Evolutionary conservation across 164 flowering plant species (phyloP), one percentile per base, ranked within the genome.

Genomic region (Stephania yunnanensis): DNA sequence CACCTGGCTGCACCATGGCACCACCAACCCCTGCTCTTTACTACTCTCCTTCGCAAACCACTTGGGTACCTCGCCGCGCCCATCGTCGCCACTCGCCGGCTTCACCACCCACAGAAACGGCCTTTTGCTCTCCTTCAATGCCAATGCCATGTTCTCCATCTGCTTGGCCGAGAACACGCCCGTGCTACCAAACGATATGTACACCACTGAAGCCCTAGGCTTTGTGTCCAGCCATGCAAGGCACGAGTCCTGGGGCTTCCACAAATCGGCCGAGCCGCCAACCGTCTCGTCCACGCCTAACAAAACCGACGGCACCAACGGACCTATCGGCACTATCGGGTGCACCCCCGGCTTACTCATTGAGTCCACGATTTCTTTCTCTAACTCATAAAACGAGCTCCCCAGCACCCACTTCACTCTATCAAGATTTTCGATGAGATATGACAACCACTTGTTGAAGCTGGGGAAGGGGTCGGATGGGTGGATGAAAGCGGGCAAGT

Each of bases 371-470:
- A 75, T 58, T 0, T 88, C 91, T 10, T 10, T 76, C 74, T 95
- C 99, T 0, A 95, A 90, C 71, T 88, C 94, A 7, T 87, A 73
- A 72, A 90, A 89, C 3, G 94, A 86, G 31, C 91, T 95, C 83
- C 87, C 85, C 53, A 95, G 53, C 0, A 91, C 76, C 70, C 90
- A 92, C 19, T 86, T 86, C 2, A 87, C 81, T 61, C 86, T 89
- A 1, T 79, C 74, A 5, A 93, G 75, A 64, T 87, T 95, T 76
- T 78, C 78, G 79, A 76, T 89, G 77, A 1, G 79, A 83, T 22
- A 85, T 48, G 29, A 92, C 82, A 1, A 79, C 84, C 5, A 20
- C 36, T 77, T 73, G 7, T 76, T 69, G 10, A 91, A 30, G 55
- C 79, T 73, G 0, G 75, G 76, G 58, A 81, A 90, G 1, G 87